A percentile compares a stretch with the other conserved stretches of the same genome.
phyloP scores from a whole-genome alignment of 768 basidiomycete genomes.

The Kwoniella bestiolae region DNA sequence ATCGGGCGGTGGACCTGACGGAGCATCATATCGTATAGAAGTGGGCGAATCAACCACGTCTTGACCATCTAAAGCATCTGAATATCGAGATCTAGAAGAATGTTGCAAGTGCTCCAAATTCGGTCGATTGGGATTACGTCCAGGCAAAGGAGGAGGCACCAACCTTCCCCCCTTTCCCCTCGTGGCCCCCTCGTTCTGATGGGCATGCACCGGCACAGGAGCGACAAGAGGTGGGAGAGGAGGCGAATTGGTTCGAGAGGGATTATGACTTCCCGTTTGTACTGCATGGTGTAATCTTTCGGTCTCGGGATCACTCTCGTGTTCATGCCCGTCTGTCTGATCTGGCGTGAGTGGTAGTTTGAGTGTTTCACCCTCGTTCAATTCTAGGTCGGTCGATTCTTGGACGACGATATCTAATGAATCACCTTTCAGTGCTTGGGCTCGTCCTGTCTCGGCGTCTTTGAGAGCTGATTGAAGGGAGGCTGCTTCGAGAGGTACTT shows the following conservation, averaged over 20 bases:
- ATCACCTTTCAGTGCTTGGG: constrained; percentile 45
- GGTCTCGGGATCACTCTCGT: constrained; percentile 43
- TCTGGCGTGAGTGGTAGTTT: constrained; percentile 54
- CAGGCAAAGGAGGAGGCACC: constrained; percentile 16
- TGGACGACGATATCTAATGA: constrained; percentile 38
- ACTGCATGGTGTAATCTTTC: constrained; percentile 25
- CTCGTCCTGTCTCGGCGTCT: constrained; percentile 52
- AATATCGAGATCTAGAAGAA: constrained; percentile 36
- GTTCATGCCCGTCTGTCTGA: constrained; percentile 37
- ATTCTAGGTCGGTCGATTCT: constrained; percentile 30
- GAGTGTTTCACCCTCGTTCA: constrained; percentile 45
- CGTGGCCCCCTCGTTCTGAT: neutral
- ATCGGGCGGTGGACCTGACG: neutral
- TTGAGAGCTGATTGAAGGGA: constrained; percentile 39
- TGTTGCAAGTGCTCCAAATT: constrained; percentile 6
- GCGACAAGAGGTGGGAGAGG: neutral
- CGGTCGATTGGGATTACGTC: constrained; percentile 17
- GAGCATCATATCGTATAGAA: constrained; percentile 6
- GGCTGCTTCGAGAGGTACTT: constrained; percentile 48
- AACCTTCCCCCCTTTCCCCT: constrained; percentile 7
- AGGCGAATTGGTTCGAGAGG: constrained; percentile 9
- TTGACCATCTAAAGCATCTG: constrained; percentile 19
- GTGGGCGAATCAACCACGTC: constrained; percentile 7
- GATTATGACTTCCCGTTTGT: constrained; percentile 17
- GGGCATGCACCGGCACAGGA: neutral